Evolutionary conservation across 2,329 filamentous ascomycete genomes (phyloP).

Genomic region (Colletotrichum euphorbiae): DNA sequence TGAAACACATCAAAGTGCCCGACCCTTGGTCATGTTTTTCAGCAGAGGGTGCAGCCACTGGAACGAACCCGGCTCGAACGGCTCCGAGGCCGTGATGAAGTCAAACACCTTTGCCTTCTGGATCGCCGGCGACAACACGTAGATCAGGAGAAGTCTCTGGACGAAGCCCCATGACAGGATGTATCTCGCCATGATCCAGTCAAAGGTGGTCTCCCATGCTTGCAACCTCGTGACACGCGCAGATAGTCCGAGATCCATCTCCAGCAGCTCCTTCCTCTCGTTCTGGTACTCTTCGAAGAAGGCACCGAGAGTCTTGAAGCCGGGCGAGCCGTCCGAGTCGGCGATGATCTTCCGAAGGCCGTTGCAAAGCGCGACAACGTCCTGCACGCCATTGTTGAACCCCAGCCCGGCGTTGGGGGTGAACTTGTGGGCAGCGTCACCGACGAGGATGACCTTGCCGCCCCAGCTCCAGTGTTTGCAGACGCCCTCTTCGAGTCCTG

Average conservation of each 20-base stretch:
- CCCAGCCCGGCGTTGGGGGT: constrained; percentile 51
- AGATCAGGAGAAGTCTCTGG: constrained; percentile 19
- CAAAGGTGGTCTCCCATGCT: constrained; percentile 44
- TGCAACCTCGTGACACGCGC: constrained; percentile 43
- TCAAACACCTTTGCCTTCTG: constrained; percentile 41
- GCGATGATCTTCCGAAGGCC: constrained; percentile 39
- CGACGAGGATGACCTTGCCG: constrained; percentile 50
- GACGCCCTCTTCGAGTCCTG: constrained; percentile 53
- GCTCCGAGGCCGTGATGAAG: constrained; percentile 40
- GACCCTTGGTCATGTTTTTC: background rate
- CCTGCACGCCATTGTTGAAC: constrained; percentile 51
- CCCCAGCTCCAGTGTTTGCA: constrained; percentile 50
- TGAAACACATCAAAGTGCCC: background rate
- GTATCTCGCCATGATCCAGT: constrained; percentile 43
- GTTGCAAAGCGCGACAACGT: constrained; percentile 47
- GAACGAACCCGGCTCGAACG: constrained; percentile 36
- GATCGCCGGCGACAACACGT: constrained; percentile 31
- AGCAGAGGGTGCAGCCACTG: constrained; percentile 26
- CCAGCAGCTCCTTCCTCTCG: constrained; percentile 35
- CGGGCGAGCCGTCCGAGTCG: background rate
- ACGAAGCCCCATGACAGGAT: constrained; percentile 37
- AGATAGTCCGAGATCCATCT: constrained; percentile 39
- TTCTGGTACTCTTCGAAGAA: constrained; percentile 42
- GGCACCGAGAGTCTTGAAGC: constrained; percentile 15
- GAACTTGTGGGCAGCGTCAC: constrained; percentile 53